phyloP scores from a whole-genome alignment of 371 early-diverging fungal species.

The Parasitella parasitica region DNA sequence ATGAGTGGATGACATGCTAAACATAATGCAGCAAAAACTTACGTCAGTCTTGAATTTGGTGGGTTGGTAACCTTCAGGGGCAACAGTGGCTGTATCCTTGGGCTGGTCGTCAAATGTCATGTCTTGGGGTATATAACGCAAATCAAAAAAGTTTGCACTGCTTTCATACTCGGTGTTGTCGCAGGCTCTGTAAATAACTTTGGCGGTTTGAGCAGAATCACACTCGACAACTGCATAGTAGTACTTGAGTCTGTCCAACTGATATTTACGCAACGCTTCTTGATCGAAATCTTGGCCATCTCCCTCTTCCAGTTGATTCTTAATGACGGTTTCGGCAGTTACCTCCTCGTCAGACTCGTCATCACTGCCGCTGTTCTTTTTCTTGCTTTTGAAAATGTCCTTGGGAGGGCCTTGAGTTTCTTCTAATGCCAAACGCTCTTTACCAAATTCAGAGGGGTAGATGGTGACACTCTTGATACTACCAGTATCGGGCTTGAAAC shows the following conservation, averaged over 20 bases:
- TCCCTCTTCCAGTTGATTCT: constrained; percentile 58
- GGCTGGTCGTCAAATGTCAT: constrained; percentile 81
- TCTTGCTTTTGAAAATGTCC: constrained; percentile 61
- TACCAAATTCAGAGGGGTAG: constrained; percentile 96
- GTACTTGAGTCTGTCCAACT: constrained; percentile 89
- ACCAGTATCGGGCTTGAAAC: constrained; percentile 80
- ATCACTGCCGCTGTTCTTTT: constrained; percentile 11
- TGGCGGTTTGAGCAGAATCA: constrained; percentile 84
- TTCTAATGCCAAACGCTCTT: constrained; percentile 79
- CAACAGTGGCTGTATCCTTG: constrained; percentile 67
- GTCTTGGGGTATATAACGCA: constrained; percentile 95
- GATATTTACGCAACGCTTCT: constrained; percentile 87
- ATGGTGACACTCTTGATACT: constrained; percentile 78
- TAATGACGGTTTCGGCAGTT: constrained; percentile 47
- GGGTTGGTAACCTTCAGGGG: constrained; percentile 82
- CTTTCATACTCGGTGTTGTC: constrained; percentile 96
- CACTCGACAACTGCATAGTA: constrained; percentile 96
- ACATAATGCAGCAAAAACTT: not conserved
- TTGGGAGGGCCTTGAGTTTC: constrained; percentile 82
- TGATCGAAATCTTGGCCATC: constrained; percentile 80
- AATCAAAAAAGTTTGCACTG: constrained; percentile 92
- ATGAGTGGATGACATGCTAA: not conserved
- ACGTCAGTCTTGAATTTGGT: constrained; percentile 78
- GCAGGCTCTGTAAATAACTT: constrained; percentile 77
- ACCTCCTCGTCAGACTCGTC: constrained; percentile 54